Evolutionary conservation across 805 yeast genomes (phyloP).

Genomic region (Komagataella populi): DNA sequence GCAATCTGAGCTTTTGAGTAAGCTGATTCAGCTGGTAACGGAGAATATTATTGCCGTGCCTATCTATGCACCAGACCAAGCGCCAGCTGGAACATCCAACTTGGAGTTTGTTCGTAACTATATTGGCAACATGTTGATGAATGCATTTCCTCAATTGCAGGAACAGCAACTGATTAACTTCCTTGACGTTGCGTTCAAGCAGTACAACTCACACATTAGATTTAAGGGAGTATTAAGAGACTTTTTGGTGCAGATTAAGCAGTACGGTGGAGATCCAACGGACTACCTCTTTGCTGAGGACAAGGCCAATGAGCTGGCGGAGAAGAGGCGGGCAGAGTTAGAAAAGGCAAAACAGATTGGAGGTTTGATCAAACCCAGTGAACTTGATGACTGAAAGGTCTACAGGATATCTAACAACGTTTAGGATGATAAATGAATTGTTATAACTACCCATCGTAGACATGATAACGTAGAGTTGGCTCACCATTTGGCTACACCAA

Average conservation of each 20-base stretch:
- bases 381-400: slow-evolving; percentile 51
- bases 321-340: slow-evolving; percentile 54
- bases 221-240: slow-evolving; percentile 85
- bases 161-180: slow-evolving; percentile 73
- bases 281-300: slow-evolving; percentile 94
- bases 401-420: neutral
- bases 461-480: neutral
- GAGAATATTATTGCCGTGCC: slow-evolving; percentile 65
- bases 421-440: neutral
- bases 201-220: slow-evolving; percentile 58
- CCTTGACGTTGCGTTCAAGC: slow-evolving; percentile 59
- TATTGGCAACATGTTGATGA: slow-evolving; percentile 64
- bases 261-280: slow-evolving; percentile 89
- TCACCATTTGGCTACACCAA: neutral
- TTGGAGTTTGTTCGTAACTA: slow-evolving; percentile 67
- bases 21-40: slow-evolving; percentile 72
- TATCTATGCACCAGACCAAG: slow-evolving; percentile 66
- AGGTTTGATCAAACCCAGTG: slow-evolving; percentile 89
- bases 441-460: neutral
- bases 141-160: slow-evolving; percentile 89
- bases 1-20: slow-evolving; percentile 76
- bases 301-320: slow-evolving; percentile 61
- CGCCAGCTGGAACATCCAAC: slow-evolving; percentile 77
- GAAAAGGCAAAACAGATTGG: slow-evolving; percentile 82
- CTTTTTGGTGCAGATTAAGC: slow-evolving; percentile 91